Evolutionary conservation across 2,329 filamentous ascomycete species (phyloP), one percentile per base, ranked within the genome.

Genomic region (Xylaria polymorpha): DNA sequence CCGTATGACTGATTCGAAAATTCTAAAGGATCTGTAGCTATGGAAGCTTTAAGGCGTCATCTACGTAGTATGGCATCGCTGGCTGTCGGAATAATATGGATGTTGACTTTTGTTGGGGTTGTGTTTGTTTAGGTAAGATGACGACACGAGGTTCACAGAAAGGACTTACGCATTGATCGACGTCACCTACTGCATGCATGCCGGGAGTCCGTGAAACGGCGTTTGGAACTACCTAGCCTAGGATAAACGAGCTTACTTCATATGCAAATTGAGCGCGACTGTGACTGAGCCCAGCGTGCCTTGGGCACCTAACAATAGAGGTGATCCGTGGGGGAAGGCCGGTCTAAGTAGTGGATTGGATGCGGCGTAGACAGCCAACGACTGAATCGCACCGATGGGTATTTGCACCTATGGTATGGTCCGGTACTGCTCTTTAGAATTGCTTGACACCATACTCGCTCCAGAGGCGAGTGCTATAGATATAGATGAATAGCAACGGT

Each of bases 111-210:
- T 12, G 18, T 41, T 56, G 46, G 50, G 41, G n/a, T 35, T 55
- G 7, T 46, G 29, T n/a, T 18, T 63, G n/a, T n/a, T 53, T 41
- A 39, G 7, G 35, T 9, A 37, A 37, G 39, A 60, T 59, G 65
- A 61, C 56, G 44, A 37, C 46, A 60, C 53, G 25, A 39, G 43
- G 22, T 58, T 50, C 2, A n/a, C 25, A 18, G 12, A 59, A 10
- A 12, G 29, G 43, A 22, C 39, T 48, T 53, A 60, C 46, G 57
- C 64, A 61, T 66, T 44, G 61, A 68, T 68, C 61, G 66, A 68
- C 61, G 35, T 53, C 37, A 56, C 48, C 22, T 60, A 50, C 32
- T 64, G 55, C 61, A 65, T 65, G 57, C 51, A 61, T 56, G 46
- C 37, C 25, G 32, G 48, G 60, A 63, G 32, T 60, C 32, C 14